Base-by-base conservation (phyloP, 2,329 filamentous ascomycete species). In the Neonectria coccinea region DNA sequence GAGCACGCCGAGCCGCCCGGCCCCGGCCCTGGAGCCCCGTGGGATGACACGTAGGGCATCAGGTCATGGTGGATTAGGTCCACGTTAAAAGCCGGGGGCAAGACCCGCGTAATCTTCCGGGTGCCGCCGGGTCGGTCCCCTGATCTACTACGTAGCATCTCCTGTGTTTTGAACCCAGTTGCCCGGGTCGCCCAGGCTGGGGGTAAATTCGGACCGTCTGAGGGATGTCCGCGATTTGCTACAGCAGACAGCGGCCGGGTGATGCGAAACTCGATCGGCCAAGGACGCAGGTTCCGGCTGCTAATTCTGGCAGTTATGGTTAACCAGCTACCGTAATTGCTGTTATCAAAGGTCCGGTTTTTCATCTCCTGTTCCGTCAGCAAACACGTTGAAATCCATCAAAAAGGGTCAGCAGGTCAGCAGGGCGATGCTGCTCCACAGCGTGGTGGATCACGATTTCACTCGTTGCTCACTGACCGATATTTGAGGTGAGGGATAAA, bases 1-100 rank as follows among this genome's bases (percentile, higher is more conserved):
- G 60, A 67, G 53, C 44, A 25, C 60, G 61, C 57, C 65, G 65
- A 55, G 52, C 29, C 42, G 29, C 39, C 54, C 54, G 65, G 48
- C 56, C 57, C 31, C 44, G 53, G 2, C 9, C 27, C 22, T 36
- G 16, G 48, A 8, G n/a, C 41, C 14, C 48, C 42, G 48, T 45
- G 27, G 33, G 20, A 45, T 56, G 59, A 55, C 41, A 31, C 52
- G 53, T 67, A 61, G 61, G 48, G 56, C 59, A 22, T 12, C 50
- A 66, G 3, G 64, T 65, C n/a, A 50, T 61, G 25, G 63, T 64
- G 48, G 44, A 53, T 48, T 48, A 42, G n/a, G 39, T 6, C n/a
- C 45, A 29, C 12, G 12, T 47, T 7, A 45, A 45, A 25, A 12
- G 11, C 20, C 11, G 42, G 42, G 18, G 18, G 42, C 45, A 48